A percentile compares a stretch with the other conserved stretches of the same genome.
phyloP scores from a whole-genome alignment of 2,329 filamentous ascomycete genomes.

The Hortaea sp. region DNA sequence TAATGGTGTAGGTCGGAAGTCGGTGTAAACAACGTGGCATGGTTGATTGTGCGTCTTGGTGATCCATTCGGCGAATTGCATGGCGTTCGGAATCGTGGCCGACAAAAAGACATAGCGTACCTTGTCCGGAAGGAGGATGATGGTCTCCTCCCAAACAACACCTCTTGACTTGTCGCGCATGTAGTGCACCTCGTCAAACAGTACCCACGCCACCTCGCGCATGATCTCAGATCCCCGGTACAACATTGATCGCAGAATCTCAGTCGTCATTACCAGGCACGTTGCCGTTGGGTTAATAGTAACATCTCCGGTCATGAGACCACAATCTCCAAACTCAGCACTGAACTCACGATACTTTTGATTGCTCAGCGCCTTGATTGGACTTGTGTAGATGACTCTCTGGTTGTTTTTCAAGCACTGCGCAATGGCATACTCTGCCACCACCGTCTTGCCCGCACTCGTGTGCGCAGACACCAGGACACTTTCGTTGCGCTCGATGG shows the following conservation, averaged over 20 bases:
- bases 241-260: slow-evolving; percentile 97
- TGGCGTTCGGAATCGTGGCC: slow-evolving; percentile 95
- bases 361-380: slow-evolving; percentile 97
- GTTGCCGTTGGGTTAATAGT: slow-evolving; percentile 98
- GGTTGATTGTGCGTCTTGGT: slow-evolving; percentile 95
- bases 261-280: slow-evolving; percentile 97
- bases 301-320: slow-evolving; percentile 97
- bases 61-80: slow-evolving; percentile 99
- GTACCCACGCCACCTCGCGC: slow-evolving; percentile 96
- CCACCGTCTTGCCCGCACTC: slow-evolving; percentile 94
- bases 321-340: slow-evolving; percentile 91
- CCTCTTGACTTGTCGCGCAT: slow-evolving; percentile 87
- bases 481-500: slow-evolving; percentile 92
- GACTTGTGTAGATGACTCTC: slow-evolving; percentile 97
- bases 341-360: slow-evolving; percentile 97
- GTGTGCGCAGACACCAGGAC: slow-evolving; percentile 95
- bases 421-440: slow-evolving; percentile 95
- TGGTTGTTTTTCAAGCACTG: slow-evolving; percentile 97
- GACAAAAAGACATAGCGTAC: slow-evolving; percentile 98
- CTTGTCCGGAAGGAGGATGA: slow-evolving; percentile 95
- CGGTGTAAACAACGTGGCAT: slow-evolving; percentile 97
- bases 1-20: slow-evolving; percentile 90
- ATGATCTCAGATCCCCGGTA: slow-evolving; percentile 98
- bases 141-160: slow-evolving; percentile 99
- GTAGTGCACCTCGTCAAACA: slow-evolving; percentile 98